These are phyloP conservation scores for Leishmania major DNA, from an alignment of 208 protist genomes.

Conservation along the genomic window DNA sequence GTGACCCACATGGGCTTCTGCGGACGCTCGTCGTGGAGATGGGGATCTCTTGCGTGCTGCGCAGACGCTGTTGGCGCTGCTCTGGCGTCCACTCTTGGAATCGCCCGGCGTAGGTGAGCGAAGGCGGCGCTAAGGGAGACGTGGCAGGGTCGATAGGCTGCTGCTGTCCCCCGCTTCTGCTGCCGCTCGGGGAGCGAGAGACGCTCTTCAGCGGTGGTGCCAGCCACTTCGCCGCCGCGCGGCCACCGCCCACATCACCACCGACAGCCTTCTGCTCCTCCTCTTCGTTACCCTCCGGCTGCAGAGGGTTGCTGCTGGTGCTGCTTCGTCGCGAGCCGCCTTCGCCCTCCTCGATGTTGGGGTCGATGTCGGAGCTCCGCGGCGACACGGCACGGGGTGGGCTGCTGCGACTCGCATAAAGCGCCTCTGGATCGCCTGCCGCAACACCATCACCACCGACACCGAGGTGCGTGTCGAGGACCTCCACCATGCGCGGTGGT, in stretches of 20 bases:
- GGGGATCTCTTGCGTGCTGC: slow-evolving; percentile 15
- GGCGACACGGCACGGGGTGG: neutral
- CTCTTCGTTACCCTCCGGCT: neutral
- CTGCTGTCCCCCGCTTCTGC: neutral
- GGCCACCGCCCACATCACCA: neutral
- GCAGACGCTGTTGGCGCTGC: slow-evolving; percentile 31
- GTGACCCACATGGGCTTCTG: neutral
- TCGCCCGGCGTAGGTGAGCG: slow-evolving; percentile 18
- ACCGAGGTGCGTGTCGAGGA: neutral
- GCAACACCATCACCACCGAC: slow-evolving; percentile 3
- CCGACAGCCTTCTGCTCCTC: neutral
- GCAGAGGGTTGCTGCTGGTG: neutral
- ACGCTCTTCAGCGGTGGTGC: slow-evolving; percentile 28
- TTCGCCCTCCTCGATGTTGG: neutral
- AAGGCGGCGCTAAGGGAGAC: neutral
- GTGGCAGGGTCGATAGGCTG: neutral
- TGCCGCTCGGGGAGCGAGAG: slow-evolving; percentile 26
- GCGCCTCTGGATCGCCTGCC: neutral
- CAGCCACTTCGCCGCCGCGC: slow-evolving; percentile 18
- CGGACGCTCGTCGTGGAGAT: neutral
- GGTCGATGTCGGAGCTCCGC: neutral
- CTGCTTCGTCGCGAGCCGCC: neutral
- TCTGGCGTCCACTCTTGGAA: slow-evolving; percentile 21
- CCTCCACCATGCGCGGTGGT: neutral
- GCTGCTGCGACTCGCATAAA: neutral